These are phyloP conservation scores for Kodamaea sp. DNA, from an alignment of 1,139 yeast species.

Conservation along the genomic window DNA sequence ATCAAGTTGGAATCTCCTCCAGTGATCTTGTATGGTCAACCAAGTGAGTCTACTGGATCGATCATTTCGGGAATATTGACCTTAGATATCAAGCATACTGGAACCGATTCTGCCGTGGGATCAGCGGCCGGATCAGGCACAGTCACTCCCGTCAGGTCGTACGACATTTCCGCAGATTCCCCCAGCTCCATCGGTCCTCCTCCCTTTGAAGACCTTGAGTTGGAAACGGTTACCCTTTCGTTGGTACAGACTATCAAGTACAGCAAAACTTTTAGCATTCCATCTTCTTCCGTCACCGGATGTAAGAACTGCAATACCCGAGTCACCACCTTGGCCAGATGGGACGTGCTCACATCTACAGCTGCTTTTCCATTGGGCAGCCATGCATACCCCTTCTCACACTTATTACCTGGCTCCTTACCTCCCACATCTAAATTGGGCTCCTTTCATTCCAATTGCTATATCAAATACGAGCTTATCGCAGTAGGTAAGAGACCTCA, in stretches of 20 bases:
- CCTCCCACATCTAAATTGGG: conserved; percentile 79
- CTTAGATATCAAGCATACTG: conserved; percentile 24
- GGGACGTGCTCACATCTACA: conserved; percentile 75
- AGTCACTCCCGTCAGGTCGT: not conserved
- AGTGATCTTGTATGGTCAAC: conserved; percentile 75
- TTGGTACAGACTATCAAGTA: conserved; percentile 69
- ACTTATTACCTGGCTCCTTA: conserved; percentile 82
- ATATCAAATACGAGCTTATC: conserved; percentile 70
- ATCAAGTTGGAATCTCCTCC: conserved; percentile 90
- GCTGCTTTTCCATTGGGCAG: conserved; percentile 60
- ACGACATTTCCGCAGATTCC: not conserved
- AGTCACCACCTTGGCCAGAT: conserved; percentile 68
- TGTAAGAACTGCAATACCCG: conserved; percentile 60
- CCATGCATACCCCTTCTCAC: conserved; percentile 94
- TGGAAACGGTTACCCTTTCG: conserved; percentile 61
- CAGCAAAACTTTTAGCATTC: conserved; percentile 64
- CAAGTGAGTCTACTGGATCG: conserved; percentile 81
- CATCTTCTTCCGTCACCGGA: conserved; percentile 47
- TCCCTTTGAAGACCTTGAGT: conserved; percentile 29
- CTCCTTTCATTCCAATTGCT: conserved; percentile 50
- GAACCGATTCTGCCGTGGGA: not conserved
- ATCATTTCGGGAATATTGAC: conserved; percentile 72
- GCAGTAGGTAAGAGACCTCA: conserved; percentile 48
- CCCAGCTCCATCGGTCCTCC: conserved; percentile 5
- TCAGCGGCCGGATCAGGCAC: not conserved